Conservation (phyloP, 371 early-diverging fungal species). For the Funneliformis caledonium region DNA sequence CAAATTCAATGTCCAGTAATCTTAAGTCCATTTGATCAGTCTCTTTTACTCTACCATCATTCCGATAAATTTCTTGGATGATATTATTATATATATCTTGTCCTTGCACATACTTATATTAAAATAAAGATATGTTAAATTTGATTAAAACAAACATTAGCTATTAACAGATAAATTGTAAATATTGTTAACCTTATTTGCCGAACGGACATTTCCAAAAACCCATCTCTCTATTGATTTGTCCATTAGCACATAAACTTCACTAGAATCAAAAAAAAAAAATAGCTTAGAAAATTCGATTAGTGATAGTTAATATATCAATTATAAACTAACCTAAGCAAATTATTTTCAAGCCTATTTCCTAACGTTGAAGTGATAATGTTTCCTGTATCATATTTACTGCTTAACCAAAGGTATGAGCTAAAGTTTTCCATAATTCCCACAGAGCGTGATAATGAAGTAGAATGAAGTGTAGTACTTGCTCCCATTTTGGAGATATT, state of each 20-base stretch:
- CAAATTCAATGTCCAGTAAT: constrained; percentile 30
- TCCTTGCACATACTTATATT: constrained; percentile 12
- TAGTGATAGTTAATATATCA: background rate
- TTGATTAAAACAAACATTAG: background rate
- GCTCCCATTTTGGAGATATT: background rate
- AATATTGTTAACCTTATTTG: constrained; percentile 9
- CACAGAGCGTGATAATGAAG: constrained; percentile 1
- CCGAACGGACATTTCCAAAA: background rate
- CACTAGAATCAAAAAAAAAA: constrained; percentile 1
- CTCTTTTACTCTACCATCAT: constrained; percentile 6
- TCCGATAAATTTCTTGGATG: background rate
- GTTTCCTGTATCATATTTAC: background rate
- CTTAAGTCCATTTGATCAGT: background rate
- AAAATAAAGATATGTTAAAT: background rate
- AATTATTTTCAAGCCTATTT: constrained; percentile 2
- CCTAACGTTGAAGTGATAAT: constrained; percentile 32
- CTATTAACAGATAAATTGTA: background rate
- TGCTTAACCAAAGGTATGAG: constrained; percentile 14
- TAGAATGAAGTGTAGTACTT: constrained; percentile 1
- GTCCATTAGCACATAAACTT: constrained; percentile 9
- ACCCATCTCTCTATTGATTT: constrained; percentile 25
- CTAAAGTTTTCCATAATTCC: constrained; percentile 9
- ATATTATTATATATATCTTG: constrained; percentile 25
- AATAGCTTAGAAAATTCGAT: background rate
- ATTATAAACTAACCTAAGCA: background rate